Evolutionary conservation across 2,329 filamentous ascomycete genomes (phyloP).

Genomic region (Diplocarpon mali): DNA sequence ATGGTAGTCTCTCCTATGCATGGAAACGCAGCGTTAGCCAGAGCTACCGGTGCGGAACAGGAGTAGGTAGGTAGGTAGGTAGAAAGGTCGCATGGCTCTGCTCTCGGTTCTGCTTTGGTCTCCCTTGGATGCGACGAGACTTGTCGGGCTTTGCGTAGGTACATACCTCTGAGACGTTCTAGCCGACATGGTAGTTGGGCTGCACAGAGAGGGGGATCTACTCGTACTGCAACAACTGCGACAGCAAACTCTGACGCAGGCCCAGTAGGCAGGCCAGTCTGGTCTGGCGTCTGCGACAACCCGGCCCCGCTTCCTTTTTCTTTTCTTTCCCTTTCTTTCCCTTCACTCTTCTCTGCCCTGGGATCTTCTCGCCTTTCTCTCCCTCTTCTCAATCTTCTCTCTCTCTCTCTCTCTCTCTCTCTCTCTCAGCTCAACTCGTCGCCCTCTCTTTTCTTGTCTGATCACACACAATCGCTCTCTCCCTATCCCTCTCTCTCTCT

Average conservation of each 20-base stretch:
- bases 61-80: background rate
- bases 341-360: background rate
- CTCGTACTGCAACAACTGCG: no score
- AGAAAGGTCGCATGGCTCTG: background rate
- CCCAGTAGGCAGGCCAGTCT: no score
- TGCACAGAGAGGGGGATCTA: slow-evolving; percentile 5
- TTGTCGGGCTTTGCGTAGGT: background rate
- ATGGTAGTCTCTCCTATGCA: slow-evolving; percentile 47
- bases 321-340: background rate
- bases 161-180: slow-evolving; percentile 20
- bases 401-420: no score
- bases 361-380: background rate
- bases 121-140: background rate
- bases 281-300: background rate
- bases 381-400: no score
- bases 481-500: background rate
- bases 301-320: no score
- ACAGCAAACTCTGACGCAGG: slow-evolving; percentile 3
- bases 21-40: background rate
- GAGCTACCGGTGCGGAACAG: no score
- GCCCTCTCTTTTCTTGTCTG: background rate
- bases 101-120: background rate
- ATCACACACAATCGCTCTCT: background rate
- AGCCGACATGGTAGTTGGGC: slow-evolving; percentile 13
- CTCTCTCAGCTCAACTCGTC: no score